A percentile compares a stretch with the other conserved stretches of the same genome.
These are phyloP conservation scores for Xylaria sp. DNA, from an alignment of 495 filamentous ascomycete species.

Conservation along the genomic window DNA sequence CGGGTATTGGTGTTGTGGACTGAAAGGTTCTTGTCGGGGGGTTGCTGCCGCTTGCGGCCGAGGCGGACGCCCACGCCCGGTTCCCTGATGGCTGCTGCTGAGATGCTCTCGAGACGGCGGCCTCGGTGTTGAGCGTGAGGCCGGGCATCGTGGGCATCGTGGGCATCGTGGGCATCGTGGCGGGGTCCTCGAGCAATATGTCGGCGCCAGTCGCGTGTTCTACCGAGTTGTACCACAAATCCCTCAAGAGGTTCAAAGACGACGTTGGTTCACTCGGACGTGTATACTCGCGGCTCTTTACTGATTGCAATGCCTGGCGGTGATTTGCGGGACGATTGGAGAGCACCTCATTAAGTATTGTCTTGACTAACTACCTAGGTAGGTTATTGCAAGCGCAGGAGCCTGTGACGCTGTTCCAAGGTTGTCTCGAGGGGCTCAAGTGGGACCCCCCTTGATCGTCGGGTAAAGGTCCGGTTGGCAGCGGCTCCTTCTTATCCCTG, in stretches of 20 bases:
- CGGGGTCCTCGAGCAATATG: conserved; percentile 12
- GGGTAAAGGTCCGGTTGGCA: conserved; percentile 16
- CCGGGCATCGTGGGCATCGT: conserved; percentile 37
- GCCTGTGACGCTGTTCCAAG: conserved; percentile 5
- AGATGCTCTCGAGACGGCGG: conserved; percentile 13
- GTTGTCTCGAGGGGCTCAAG: conserved; percentile 19
- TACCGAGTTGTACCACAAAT: not conserved
- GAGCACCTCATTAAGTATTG: not conserved
- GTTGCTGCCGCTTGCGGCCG: conserved; percentile 17
- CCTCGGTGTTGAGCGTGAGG: conserved; percentile 37
- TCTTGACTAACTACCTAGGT: not conserved
- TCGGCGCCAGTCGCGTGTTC: not conserved
- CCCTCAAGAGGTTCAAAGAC: not conserved
- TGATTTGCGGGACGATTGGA: not conserved
- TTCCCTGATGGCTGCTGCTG: conserved; percentile 12
- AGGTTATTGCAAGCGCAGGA: not conserved
- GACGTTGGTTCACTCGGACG: not conserved
- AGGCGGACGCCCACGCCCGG: not conserved
- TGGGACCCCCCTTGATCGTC: not conserved
- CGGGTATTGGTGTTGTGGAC: conserved; percentile 27
- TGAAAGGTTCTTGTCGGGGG: conserved; percentile 15
- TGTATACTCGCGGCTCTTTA: not conserved
- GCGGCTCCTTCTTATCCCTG: conserved; percentile 7
- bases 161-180: conserved; percentile 38
- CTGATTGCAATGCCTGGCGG: not conserved